phyloP scores from a whole-genome alignment of 805 yeast genomes.

The Maudiozyma pseudohumilis region DNA sequence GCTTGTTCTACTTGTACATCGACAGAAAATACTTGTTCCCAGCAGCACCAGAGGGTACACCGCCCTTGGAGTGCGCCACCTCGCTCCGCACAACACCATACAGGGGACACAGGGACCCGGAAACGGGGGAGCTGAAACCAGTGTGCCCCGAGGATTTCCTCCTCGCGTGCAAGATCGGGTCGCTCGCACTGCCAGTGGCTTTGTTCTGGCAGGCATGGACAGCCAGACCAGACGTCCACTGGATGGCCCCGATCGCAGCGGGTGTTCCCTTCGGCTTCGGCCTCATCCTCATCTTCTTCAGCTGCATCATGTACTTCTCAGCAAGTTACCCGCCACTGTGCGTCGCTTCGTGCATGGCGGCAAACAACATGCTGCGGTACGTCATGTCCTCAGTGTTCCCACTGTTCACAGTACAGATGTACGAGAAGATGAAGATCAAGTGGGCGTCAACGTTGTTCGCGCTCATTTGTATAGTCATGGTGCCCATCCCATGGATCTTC shows the following conservation, averaged over 20 bases:
- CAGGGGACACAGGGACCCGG: conserved; percentile 38
- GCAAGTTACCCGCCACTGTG: conserved; percentile 63
- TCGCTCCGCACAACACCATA: conserved; percentile 20
- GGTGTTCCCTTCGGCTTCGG: conserved; percentile 78
- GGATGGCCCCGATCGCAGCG: conserved; percentile 68
- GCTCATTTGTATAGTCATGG: conserved; percentile 56
- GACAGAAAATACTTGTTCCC: conserved; percentile 45
- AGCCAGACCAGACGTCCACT: conserved; percentile 47
- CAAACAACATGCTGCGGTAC: conserved; percentile 73
- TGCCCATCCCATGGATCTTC: conserved; percentile 69
- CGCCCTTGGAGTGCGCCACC: conserved; percentile 31
- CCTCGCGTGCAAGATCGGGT: conserved; percentile 55
- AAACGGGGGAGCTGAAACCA: conserved; percentile 42
- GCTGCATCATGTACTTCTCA: conserved; percentile 58
- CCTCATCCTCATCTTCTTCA: conserved; percentile 58
- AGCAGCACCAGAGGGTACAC: conserved; percentile 52
- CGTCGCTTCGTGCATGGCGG: conserved; percentile 84
- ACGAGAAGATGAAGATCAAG: conserved; percentile 53
- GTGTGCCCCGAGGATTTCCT: conserved; percentile 55
- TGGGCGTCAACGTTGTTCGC: conserved; percentile 67
- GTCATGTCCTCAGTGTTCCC: conserved; percentile 76
- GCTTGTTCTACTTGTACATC: conserved; percentile 37
- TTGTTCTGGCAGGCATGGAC: conserved; percentile 83
- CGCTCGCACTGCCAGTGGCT: conserved; percentile 53
- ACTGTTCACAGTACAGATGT: conserved; percentile 78